A percentile compares a stretch with the other conserved stretches of the same genome.
phyloP scores from a whole-genome alignment of 2,329 filamentous ascomycete species.

The Pseudogymnoascus sp. region DNA sequence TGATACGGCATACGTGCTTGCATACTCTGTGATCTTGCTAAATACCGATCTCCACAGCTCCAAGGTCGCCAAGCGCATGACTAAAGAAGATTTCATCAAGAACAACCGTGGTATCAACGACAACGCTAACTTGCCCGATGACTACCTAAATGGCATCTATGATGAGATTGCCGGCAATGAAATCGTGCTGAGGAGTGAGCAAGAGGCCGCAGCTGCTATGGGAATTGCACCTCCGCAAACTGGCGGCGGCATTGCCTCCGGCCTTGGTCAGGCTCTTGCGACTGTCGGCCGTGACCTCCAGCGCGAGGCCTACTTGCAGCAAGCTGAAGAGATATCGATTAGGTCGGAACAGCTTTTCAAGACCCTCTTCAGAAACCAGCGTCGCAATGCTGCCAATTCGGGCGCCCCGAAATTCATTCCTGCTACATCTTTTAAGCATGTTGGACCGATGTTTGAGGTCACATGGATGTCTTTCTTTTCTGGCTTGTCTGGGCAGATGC shows the following conservation, averaged over 20 bases:
- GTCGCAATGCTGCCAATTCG: conserved; percentile 64
- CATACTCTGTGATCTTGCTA: conserved; percentile 93
- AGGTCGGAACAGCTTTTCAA: conserved; percentile 81
- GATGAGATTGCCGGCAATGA: conserved; percentile 89
- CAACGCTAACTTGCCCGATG: conserved; percentile 82
- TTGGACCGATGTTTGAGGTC: conserved; percentile 97
- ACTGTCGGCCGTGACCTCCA: conserved; percentile 88
- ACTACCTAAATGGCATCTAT: conserved; percentile 82
- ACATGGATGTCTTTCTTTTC: conserved; percentile 99
- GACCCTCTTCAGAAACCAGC: conserved; percentile 82
- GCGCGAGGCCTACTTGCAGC: conserved; percentile 85
- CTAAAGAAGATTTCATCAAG: conserved; percentile 95
- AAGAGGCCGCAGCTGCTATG: conserved; percentile 76
- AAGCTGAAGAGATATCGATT: conserved; percentile 81
- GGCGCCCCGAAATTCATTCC: conserved; percentile 67
- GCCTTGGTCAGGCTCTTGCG: conserved; percentile 80
- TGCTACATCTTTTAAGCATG: conserved; percentile 87
- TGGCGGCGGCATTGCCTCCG: conserved; percentile 63
- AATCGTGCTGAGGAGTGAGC: conserved; percentile 89
- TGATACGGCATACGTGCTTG: conserved; percentile 91
- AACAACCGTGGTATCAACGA: conserved; percentile 99
- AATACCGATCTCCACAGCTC: conserved; percentile 93
- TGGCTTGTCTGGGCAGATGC: conserved; percentile 83
- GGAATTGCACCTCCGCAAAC: conserved; percentile 53
- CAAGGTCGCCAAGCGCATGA: conserved; percentile 82